Conservation (phyloP, 2,329 filamentous ascomycete genomes). For the Epichloe sylvatica region DNA sequence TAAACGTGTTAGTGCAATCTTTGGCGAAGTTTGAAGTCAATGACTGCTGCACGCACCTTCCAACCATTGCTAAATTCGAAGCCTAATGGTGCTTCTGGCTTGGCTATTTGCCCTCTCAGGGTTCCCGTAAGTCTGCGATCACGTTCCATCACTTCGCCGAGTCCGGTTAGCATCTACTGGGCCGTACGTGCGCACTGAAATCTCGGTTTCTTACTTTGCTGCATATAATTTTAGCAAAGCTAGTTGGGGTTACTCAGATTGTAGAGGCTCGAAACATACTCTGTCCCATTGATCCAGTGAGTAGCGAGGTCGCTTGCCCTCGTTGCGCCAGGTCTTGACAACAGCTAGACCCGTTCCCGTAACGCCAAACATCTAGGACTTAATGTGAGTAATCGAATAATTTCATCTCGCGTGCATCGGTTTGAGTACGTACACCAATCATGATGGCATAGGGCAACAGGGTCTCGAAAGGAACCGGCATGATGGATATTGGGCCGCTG, state of each 20-base stretch:
- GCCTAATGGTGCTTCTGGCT: slow-evolving; percentile 39
- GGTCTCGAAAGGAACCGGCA: slow-evolving; percentile 52
- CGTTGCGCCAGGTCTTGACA: slow-evolving; percentile 44
- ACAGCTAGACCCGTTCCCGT: slow-evolving; percentile 44
- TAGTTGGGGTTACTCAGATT: not conserved
- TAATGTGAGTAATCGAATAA: not conserved
- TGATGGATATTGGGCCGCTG: slow-evolving; percentile 22
- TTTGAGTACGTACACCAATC: slow-evolving; percentile 34
- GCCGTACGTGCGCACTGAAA: not conserved
- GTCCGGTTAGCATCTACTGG: slow-evolving; percentile 1
- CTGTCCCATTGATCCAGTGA: slow-evolving; percentile 50
- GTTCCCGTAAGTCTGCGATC: slow-evolving; percentile 47
- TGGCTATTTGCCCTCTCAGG: slow-evolving; percentile 44
- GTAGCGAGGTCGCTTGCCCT: slow-evolving; percentile 45
- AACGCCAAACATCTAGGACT: slow-evolving; percentile 47
- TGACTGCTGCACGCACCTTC: slow-evolving; percentile 33
- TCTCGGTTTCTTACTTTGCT: slow-evolving; percentile 38
- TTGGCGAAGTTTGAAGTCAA: not conserved
- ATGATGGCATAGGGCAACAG: slow-evolving; percentile 53
- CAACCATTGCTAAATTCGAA: slow-evolving; percentile 51
- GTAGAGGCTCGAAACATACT: slow-evolving; percentile 25
- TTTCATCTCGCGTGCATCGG: slow-evolving; percentile 3
- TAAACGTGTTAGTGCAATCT: slow-evolving; percentile 2
- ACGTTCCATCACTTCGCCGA: slow-evolving; percentile 49
- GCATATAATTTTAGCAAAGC: slow-evolving; percentile 16